Evolutionary conservation across 176 grass and related monocot genomes (phyloP).

Genomic region (Paspalum notatum): DNA sequence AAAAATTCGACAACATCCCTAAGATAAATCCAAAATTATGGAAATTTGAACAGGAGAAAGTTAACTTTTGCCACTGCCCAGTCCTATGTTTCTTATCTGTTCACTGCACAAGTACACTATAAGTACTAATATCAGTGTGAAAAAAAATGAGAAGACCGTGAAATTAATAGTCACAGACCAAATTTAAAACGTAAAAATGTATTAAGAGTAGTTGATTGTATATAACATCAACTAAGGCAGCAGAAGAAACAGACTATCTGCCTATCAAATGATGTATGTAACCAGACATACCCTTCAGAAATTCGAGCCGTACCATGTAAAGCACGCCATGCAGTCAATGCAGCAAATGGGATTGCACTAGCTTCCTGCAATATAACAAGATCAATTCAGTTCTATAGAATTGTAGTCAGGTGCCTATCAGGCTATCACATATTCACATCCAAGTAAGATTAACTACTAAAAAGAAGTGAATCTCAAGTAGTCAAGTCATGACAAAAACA

Average conservation of each 20-base stretch:
- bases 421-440: not conserved
- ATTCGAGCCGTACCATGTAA: constrained; percentile 83
- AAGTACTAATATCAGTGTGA: not conserved
- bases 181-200: constrained; percentile 19
- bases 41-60: not conserved
- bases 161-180: not conserved
- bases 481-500: constrained; percentile 6
- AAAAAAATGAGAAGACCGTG: not conserved
- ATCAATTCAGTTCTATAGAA: not conserved
- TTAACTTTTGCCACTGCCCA: constrained; percentile 2
- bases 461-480: not conserved
- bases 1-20: not conserved
- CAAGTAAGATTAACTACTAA: constrained; percentile 1
- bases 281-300: constrained; percentile 74
- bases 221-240: constrained; percentile 12
- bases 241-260: not conserved
- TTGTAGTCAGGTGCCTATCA: not conserved
- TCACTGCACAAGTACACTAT: not conserved
- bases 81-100: not conserved
- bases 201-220: not conserved
- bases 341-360: constrained; percentile 95
- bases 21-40: not conserved
- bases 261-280: constrained; percentile 28
- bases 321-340: constrained; percentile 97
- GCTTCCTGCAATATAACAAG: constrained; percentile 64